A percentile compares a stretch with the other conserved stretches of the same genome.
These are phyloP conservation scores for Neofusicoccum laricinum DNA, from an alignment of 2,329 filamentous ascomycete genomes.

Conservation along the genomic window DNA sequence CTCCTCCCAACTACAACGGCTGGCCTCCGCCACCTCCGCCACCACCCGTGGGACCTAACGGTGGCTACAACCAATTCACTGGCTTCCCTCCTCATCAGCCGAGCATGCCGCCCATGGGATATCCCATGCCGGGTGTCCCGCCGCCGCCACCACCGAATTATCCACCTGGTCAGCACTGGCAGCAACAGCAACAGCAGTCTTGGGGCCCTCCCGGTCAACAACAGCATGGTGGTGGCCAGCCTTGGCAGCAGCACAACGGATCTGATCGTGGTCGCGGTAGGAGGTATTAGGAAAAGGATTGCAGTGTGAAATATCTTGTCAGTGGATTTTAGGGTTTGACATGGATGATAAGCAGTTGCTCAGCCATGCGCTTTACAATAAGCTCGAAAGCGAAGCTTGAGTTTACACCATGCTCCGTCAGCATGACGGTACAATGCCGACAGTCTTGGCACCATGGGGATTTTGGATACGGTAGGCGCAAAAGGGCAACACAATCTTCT, in stretches of 20 bases:
- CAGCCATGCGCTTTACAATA: no score
- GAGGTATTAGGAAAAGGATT: not conserved
- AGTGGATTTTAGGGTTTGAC: no score
- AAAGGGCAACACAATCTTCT: no score
- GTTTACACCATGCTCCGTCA: no score
- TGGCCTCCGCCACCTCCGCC: slow-evolving; percentile 16
- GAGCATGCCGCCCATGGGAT: slow-evolving; percentile 10
- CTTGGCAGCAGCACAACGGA: not conserved
- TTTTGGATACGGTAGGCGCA: no score
- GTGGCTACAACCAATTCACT: slow-evolving; percentile 1
- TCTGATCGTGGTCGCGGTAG: slow-evolving; percentile 4
- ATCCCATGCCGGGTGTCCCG: slow-evolving; percentile 1
- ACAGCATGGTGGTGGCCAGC: not conserved
- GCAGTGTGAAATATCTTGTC: no score
- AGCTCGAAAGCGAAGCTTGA: no score
- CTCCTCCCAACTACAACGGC: slow-evolving; percentile 15
- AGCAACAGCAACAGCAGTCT: not conserved
- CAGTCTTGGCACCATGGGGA: no score
- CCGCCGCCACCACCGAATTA: not conserved
- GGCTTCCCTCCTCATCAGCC: slow-evolving; percentile 6
- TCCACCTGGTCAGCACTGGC: slow-evolving; percentile 1
- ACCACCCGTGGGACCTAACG: slow-evolving; percentile 3
- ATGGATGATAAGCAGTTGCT: no score
- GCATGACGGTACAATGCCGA: no score
- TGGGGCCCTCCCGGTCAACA: not conserved